phyloP scores from a whole-genome alignment of 192 early-diverging fungal species.

The Coemansia sp. region DNA sequence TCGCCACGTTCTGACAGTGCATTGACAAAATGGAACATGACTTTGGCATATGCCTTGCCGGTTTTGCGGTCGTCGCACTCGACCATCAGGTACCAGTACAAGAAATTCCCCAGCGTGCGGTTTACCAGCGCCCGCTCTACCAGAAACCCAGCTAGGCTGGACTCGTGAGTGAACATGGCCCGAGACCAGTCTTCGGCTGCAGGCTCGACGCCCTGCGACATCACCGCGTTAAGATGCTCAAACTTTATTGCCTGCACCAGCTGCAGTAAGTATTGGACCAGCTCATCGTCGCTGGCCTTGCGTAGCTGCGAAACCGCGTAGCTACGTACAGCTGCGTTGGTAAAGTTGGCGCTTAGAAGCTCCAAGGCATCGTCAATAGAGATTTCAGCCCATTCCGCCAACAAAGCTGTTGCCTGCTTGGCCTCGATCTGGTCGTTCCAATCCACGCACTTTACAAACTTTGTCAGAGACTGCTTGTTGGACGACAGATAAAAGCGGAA shows the following conservation, averaged over 20 bases:
- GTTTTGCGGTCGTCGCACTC: constrained; percentile 85
- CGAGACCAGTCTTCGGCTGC: constrained; percentile 23
- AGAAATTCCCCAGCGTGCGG: constrained; percentile 84
- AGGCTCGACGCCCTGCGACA: constrained; percentile 29
- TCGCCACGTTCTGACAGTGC: constrained; percentile 55
- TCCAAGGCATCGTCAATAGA: constrained; percentile 95
- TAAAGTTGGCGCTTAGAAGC: constrained; percentile 85
- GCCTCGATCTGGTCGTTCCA: constrained; percentile 92
- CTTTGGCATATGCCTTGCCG: constrained; percentile 84
- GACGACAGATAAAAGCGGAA: constrained; percentile 92
- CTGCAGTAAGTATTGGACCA: constrained; percentile 91
- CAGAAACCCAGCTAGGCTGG: constrained; percentile 80
- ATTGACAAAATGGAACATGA: constrained; percentile 78
- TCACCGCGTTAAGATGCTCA: constrained; percentile 64
- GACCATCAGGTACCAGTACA: constrained; percentile 97
- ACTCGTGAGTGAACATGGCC: constrained; percentile 53
- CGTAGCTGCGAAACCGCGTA: constrained; percentile 88
- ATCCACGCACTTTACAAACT: constrained; percentile 94
- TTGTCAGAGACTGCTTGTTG: constrained; percentile 94
- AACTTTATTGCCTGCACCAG: constrained; percentile 98
- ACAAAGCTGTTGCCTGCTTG: constrained; percentile 85
- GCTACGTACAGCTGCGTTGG: constrained; percentile 73
- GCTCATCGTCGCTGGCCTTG: constrained; percentile 93
- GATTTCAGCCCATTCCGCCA: constrained; percentile 86
- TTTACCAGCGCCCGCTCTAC: constrained; percentile 84